These are phyloP conservation scores for Pythium rishiriense DNA, from an alignment of 352 stramenopile genomes.

Conservation along the genomic window DNA sequence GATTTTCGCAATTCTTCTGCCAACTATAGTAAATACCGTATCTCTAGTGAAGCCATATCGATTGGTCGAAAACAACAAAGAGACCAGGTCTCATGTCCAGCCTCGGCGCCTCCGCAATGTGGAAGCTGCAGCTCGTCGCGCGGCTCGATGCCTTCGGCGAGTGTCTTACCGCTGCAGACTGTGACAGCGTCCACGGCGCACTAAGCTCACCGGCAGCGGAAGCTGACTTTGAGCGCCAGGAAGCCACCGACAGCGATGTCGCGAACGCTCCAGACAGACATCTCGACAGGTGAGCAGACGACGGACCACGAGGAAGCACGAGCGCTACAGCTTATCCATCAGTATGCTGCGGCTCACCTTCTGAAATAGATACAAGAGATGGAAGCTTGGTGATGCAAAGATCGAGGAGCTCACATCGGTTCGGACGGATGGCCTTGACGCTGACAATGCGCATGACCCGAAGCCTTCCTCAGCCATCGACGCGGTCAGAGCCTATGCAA, in stretches of 20 bases:
- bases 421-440: slow-evolving; percentile 5
- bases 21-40: not conserved
- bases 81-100: not conserved
- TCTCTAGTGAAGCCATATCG: slow-evolving; percentile 17
- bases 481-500: slow-evolving; percentile 18
- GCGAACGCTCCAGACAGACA: slow-evolving; percentile 25
- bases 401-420: slow-evolving; percentile 53
- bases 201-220: not conserved
- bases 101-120: not conserved
- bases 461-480: slow-evolving; percentile 10
- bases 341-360: not conserved
- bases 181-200: not conserved
- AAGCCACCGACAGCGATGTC: not conserved
- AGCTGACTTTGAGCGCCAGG: not conserved
- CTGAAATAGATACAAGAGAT: slow-evolving; percentile 54
- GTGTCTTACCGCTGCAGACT: slow-evolving; percentile 16
- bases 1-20: slow-evolving; percentile 4
- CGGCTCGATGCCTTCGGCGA: slow-evolving; percentile 15
- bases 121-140: slow-evolving; percentile 25
- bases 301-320: not conserved
- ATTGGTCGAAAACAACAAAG: slow-evolving; percentile 23
- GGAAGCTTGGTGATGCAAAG: slow-evolving; percentile 57
- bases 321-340: not conserved
- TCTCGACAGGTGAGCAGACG: slow-evolving; percentile 38
- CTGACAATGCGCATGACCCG: not conserved